Evolutionary conservation across 129 eudicot genomes (phyloP).

Genomic region (Escallonia herrerae): DNA sequence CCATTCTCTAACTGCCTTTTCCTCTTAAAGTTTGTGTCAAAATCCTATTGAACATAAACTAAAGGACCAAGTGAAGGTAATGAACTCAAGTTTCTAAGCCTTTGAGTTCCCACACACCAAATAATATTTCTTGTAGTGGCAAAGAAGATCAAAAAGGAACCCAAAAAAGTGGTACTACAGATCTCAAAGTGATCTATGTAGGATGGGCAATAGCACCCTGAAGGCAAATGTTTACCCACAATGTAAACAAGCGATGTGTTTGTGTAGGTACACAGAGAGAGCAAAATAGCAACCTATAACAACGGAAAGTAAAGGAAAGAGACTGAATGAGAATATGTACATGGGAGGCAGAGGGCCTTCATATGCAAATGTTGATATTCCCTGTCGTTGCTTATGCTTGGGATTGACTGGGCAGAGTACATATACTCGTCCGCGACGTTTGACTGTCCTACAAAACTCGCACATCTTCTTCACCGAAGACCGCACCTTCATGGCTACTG

Average conservation of each 20-base stretch:
- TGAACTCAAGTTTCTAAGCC: too few species aligned
- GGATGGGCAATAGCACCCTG: too few species aligned
- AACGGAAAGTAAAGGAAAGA: background rate
- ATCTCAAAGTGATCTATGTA: too few species aligned
- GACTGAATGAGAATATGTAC: slow-evolving; percentile 16
- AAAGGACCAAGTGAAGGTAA: too few species aligned
- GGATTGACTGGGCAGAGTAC: slow-evolving; percentile 42
- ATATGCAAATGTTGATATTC: slow-evolving; percentile 44
- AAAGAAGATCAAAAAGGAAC: too few species aligned
- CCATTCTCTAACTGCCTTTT: too few species aligned
- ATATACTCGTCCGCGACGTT: slow-evolving; percentile 51
- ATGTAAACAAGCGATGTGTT: background rate
- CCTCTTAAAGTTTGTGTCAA: too few species aligned
- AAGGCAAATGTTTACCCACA: too few species aligned
- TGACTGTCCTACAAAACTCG: slow-evolving; percentile 47
- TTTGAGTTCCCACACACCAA: too few species aligned
- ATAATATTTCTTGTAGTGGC: too few species aligned
- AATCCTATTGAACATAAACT: too few species aligned
- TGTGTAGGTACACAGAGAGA: background rate
- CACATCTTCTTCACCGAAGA: slow-evolving; percentile 61
- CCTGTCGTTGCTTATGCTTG: slow-evolving; percentile 68
- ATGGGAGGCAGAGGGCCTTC: slow-evolving; percentile 27
- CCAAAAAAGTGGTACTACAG: too few species aligned
- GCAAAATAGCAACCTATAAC: background rate
- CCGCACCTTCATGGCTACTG: slow-evolving; percentile 48